These are phyloP conservation scores for Solanum phureja DNA, from an alignment of 257 asterid species.

Conservation along the genomic window DNA sequence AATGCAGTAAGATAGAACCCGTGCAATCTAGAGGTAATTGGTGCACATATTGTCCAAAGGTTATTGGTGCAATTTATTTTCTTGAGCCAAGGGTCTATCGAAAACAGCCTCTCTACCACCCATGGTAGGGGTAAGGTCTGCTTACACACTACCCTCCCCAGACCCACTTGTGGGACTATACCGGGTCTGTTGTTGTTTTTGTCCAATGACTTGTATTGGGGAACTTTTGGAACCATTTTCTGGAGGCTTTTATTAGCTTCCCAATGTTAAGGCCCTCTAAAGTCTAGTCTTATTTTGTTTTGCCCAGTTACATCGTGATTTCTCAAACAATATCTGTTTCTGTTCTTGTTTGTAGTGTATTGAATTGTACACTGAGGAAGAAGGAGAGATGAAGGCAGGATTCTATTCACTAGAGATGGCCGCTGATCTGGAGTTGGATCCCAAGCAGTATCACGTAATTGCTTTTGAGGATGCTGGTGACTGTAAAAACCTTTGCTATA, in stretches of 20 bases:
- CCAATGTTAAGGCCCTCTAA: not conserved
- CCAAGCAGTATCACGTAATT: slow-evolving; percentile 76
- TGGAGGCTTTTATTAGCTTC: not conserved
- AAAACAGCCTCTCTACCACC: not conserved
- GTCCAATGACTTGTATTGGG: not conserved
- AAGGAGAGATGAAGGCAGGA: slow-evolving; percentile 71
- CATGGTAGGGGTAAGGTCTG: not conserved
- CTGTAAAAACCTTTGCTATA: slow-evolving; percentile 79
- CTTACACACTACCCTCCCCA: not conserved
- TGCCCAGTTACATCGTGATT: not conserved
- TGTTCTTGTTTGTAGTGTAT: slow-evolving; percentile 51
- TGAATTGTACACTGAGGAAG: slow-evolving; percentile 62
- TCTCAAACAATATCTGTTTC: not conserved
- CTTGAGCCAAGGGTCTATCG: not conserved
- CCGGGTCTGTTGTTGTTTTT: not conserved
- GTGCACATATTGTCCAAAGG: not conserved
- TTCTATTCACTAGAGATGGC: slow-evolving; percentile 97
- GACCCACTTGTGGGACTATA: not conserved
- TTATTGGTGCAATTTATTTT: not conserved
- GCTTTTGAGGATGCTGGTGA: slow-evolving; percentile 91
- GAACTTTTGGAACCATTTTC: not conserved
- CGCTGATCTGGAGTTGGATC: slow-evolving; percentile 85
- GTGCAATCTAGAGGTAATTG: not conserved
- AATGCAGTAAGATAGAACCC: not conserved
- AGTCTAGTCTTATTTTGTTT: not conserved